Conservation (phyloP, 139 green algal genomes). For the Micractinium sp. region DNA sequence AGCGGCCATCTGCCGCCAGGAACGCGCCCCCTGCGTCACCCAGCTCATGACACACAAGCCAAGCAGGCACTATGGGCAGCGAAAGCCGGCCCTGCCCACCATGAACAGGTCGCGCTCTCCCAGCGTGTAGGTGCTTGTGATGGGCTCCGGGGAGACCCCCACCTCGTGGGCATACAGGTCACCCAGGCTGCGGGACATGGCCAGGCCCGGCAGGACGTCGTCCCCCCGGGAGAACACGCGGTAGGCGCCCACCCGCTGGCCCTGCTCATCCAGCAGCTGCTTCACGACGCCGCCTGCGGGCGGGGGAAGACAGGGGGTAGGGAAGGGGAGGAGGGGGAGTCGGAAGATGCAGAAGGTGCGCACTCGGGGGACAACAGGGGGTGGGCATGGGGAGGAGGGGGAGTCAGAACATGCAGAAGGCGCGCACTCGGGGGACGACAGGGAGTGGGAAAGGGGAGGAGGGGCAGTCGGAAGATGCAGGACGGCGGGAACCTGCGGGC, state of each 20-base stretch:
- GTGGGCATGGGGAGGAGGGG: neutral
- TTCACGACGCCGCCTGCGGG: conserved; percentile 36
- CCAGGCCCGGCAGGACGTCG: conserved; percentile 38
- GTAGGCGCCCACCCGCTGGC: conserved; percentile 27
- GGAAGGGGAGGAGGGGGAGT: neutral
- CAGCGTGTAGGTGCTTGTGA: conserved; percentile 30
- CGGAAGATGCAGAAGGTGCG: neutral
- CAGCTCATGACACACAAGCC: no score
- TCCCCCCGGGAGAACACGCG: conserved; percentile 39
- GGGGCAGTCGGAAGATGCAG: neutral
- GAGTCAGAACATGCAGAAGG: neutral
- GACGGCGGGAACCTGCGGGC: no score
- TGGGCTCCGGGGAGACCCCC: conserved; percentile 36
- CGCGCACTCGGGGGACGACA: neutral
- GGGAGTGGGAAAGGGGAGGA: neutral
- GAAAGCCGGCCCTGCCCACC: conserved; percentile 40
- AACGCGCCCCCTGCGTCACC: no score
- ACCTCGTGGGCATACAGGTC: conserved; percentile 46
- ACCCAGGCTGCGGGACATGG: conserved; percentile 63
- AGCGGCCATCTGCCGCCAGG: no score
- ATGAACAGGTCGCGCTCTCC: conserved; percentile 58
- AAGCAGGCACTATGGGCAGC: no score
- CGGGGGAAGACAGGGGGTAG: neutral
- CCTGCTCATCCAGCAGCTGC: conserved; percentile 31
- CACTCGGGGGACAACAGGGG: neutral